These are phyloP conservation scores for Trichoderma guizhouense DNA, from an alignment of 2,329 filamentous ascomycete species.

Conservation along the genomic window DNA sequence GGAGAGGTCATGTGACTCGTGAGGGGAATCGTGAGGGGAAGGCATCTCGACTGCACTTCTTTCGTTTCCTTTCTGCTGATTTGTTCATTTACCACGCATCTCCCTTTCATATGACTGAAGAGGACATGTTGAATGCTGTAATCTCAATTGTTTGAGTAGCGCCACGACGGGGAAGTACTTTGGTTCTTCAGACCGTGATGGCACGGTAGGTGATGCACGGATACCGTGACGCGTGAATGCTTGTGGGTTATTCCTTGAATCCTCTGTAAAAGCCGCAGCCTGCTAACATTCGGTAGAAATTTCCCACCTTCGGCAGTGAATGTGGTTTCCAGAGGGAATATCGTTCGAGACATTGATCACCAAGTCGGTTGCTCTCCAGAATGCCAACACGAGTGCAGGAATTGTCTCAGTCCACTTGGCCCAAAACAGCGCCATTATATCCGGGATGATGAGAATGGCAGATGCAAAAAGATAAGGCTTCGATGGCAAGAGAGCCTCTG, in stretches of 20 bases:
- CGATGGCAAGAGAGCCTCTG: background rate
- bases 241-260: background rate
- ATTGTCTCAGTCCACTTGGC: background rate
- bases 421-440: background rate
- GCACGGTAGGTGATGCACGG: background rate
- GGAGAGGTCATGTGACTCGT: conserved; percentile 18
- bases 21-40: conserved; percentile 19
- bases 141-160: background rate
- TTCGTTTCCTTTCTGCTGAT: background rate
- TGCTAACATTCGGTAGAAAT: background rate
- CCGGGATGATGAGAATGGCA: background rate
- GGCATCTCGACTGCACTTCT: conserved; percentile 7
- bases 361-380: background rate
- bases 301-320: background rate
- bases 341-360: background rate
- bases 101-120: background rate
- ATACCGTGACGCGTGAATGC: background rate
- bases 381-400: background rate
- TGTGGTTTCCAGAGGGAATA: background rate
- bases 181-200: background rate
- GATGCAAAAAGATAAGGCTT: background rate
- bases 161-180: background rate
- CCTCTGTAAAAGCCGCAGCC: background rate
- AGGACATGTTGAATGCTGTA: background rate
- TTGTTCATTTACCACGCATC: background rate